Evolutionary conservation across 2,329 filamentous ascomycete species (phyloP).

Genomic region (Colletotrichum musicola): DNA sequence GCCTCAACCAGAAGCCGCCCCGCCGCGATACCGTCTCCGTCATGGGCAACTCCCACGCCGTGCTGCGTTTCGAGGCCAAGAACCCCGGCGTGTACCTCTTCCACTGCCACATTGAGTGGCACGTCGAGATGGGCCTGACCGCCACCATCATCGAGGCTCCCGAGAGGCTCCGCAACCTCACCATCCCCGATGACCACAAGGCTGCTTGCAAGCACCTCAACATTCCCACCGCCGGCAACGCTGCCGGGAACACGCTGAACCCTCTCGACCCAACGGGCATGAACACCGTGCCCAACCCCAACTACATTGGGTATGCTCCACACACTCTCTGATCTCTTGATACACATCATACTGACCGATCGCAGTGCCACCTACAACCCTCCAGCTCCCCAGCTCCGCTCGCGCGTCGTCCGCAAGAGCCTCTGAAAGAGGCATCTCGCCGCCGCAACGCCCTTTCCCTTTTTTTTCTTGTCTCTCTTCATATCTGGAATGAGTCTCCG

Average conservation of each 20-base stretch:
- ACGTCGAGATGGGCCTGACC: conserved; percentile 69
- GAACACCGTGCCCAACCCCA: conserved; percentile 62
- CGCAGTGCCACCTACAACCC: conserved; percentile 24
- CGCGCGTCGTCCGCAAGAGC: conserved; percentile 17
- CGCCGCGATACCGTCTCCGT: conserved; percentile 55
- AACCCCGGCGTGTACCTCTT: conserved; percentile 69
- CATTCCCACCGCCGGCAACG: conserved; percentile 71
- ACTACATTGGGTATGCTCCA: conserved; percentile 58
- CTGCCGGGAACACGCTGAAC: conserved; percentile 72
- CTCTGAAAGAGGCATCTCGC: not conserved
- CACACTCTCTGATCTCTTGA: not conserved
- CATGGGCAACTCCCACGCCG: conserved; percentile 58
- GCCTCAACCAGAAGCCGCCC: conserved; percentile 46
- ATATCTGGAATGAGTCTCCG: conserved; percentile 9
- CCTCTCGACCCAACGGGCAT: conserved; percentile 66
- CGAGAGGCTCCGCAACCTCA: conserved; percentile 65
- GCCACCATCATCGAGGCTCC: conserved; percentile 69
- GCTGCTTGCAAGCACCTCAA: conserved; percentile 58
- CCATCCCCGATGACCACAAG: conserved; percentile 71
- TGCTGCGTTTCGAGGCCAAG: conserved; percentile 64
- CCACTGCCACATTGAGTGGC: conserved; percentile 73
- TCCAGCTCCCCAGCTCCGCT: conserved; percentile 20
- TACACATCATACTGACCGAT: conserved; percentile 1
- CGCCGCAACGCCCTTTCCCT: not conserved
- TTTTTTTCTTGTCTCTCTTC: conserved; percentile 1